Percentiles rank a stretch among this genome's conserved stretches.
Evolutionary conservation across 1,139 yeast genomes (phyloP).

Genomic region (Kodamaea arcana): DNA sequence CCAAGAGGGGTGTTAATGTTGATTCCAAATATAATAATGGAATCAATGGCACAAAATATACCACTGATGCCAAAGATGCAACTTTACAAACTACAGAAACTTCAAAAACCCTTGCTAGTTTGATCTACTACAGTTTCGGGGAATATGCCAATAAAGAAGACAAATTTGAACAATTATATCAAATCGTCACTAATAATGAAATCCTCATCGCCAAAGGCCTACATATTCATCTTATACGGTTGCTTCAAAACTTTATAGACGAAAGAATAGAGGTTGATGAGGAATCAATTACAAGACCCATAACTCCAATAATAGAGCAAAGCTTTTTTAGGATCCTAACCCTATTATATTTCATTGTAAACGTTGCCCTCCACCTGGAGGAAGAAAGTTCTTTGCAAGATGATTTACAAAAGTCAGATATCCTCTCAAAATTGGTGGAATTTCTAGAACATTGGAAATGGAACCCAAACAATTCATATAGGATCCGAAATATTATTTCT

Average conservation of each 20-base stretch:
- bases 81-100: too few species aligned
- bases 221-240: conserved; percentile 11
- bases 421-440: conserved; percentile 44
- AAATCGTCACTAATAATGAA: conserved; percentile 8
- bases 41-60: too few species aligned
- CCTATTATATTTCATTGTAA: conserved; percentile 47
- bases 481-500: conserved; percentile 50
- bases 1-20: too few species aligned
- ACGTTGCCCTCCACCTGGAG: conserved; percentile 20
- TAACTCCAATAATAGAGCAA: conserved; percentile 9
- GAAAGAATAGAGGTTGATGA: conserved; percentile 13
- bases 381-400: conserved; percentile 12
- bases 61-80: too few species aligned
- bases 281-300: background rate
- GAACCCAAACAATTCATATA: conserved; percentile 29
- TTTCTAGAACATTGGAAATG: conserved; percentile 69
- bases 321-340: conserved; percentile 45
- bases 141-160: conserved; percentile 27
- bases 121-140: conserved; percentile 43
- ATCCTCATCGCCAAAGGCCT: conserved; percentile 4
- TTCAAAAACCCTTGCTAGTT: conserved; percentile 3
- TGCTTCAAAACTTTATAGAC: conserved; percentile 14
- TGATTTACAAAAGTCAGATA: conserved; percentile 23
- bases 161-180: conserved; percentile 31
- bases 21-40: too few species aligned